phyloP scores from a whole-genome alignment of 2,329 filamentous ascomycete species.

The Xylaria sp. region DNA sequence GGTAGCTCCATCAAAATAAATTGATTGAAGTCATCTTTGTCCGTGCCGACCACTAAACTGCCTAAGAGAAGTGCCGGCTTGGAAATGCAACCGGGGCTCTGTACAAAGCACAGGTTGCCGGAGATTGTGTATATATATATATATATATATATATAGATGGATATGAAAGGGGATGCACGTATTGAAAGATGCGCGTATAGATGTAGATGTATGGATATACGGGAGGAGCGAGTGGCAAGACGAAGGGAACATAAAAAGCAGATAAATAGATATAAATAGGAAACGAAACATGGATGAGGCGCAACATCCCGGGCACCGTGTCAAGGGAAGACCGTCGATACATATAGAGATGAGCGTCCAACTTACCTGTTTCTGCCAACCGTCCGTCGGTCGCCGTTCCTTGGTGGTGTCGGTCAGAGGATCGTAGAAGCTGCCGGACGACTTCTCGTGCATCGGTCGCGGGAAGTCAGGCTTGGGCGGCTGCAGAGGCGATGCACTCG shows the following conservation, averaged over 20 bases:
- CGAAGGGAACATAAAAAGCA: neutral
- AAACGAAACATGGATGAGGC: slow-evolving; percentile 20
- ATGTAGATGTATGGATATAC: neutral
- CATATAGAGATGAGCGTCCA: neutral
- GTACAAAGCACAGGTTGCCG: slow-evolving; percentile 11
- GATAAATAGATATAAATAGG: slow-evolving; percentile 12
- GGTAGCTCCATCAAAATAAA: slow-evolving; percentile 15
- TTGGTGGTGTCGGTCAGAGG: slow-evolving; percentile 57
- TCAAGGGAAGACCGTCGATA: neutral
- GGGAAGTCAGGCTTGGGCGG: slow-evolving; percentile 51
- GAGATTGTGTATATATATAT: neutral
- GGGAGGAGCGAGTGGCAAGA: neutral
- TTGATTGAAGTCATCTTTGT: slow-evolving; percentile 26
- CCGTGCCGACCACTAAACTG: slow-evolving; percentile 12
- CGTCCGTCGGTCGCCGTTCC: slow-evolving; percentile 53
- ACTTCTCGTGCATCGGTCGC: slow-evolving; percentile 52
- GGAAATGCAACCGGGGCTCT: slow-evolving; percentile 13
- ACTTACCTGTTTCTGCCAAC: slow-evolving; percentile 51
- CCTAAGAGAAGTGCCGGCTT: slow-evolving; percentile 4
- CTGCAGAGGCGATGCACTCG: slow-evolving; percentile 51
- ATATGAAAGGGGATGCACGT: neutral
- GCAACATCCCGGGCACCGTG: slow-evolving; percentile 5
- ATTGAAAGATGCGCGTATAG: neutral
- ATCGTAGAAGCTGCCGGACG: slow-evolving; percentile 58
- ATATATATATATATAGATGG: neutral